Conservation (phyloP, 495 filamentous ascomycete species). For the Talaromyces liani region DNA sequence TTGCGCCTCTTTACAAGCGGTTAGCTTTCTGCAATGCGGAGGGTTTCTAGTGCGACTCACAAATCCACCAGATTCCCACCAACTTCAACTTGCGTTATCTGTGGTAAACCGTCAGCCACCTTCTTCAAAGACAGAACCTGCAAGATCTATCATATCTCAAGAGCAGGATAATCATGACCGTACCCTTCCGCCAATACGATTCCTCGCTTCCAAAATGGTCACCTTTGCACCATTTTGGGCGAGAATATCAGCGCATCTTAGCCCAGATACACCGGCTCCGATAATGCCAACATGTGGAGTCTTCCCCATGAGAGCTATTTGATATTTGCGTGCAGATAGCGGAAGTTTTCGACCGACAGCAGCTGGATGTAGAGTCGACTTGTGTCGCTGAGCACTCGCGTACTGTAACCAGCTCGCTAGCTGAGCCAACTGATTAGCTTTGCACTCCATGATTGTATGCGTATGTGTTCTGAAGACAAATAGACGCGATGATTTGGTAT, state of each 20-base stretch:
- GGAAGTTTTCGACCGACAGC: slow-evolving; percentile 8
- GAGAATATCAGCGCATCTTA: slow-evolving; percentile 79
- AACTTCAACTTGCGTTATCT: slow-evolving; percentile 34
- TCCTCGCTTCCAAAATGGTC: slow-evolving; percentile 77
- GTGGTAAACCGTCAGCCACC: background rate
- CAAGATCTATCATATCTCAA: background rate
- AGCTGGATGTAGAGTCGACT: slow-evolving; percentile 2
- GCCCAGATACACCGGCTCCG: slow-evolving; percentile 80
- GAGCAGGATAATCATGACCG: slow-evolving; percentile 13
- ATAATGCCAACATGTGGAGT: slow-evolving; percentile 62
- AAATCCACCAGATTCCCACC: slow-evolving; percentile 40
- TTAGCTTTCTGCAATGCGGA: slow-evolving; percentile 1
- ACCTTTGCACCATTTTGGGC: slow-evolving; percentile 71
- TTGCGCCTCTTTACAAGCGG: slow-evolving; percentile 58
- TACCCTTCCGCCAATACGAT: slow-evolving; percentile 79
- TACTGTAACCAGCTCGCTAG: slow-evolving; percentile 1
- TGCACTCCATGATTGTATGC: slow-evolving; percentile 9
- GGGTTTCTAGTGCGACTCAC: slow-evolving; percentile 18
- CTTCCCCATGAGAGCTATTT: slow-evolving; percentile 18
- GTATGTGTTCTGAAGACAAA: background rate
- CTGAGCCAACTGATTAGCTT: slow-evolving; percentile 9
- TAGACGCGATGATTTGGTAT: background rate
- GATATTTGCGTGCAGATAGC: slow-evolving; percentile 4
- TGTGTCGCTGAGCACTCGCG: background rate
- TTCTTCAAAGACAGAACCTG: too few species aligned